phyloP scores from a whole-genome alignment of 495 filamentous ascomycete species.

The Cercophora scortea region DNA sequence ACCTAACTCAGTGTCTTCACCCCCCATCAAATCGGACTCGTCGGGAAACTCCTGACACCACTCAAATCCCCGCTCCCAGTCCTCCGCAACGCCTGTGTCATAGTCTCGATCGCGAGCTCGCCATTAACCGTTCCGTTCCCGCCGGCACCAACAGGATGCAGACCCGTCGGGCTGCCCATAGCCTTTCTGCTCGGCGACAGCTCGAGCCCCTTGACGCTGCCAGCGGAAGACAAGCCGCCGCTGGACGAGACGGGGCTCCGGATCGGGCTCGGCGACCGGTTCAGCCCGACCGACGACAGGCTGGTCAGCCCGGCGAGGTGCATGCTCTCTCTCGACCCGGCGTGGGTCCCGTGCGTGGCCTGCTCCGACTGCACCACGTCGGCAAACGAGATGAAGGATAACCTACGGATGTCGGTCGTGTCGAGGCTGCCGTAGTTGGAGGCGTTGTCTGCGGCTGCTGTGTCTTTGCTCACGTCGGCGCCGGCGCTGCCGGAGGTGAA shows the following conservation, averaged over 20 bases:
- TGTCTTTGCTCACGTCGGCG: neutral
- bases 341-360: slow-evolving; percentile 18
- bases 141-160: slow-evolving; percentile 3
- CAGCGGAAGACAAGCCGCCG: slow-evolving; percentile 47
- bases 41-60: slow-evolving; percentile 50
- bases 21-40: slow-evolving; percentile 43
- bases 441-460: slow-evolving; percentile 40
- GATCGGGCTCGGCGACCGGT: slow-evolving; percentile 68
- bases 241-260: slow-evolving; percentile 61
- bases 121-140: slow-evolving; percentile 39
- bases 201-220: slow-evolving; percentile 59
- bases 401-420: slow-evolving; percentile 65
- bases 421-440: slow-evolving; percentile 69
- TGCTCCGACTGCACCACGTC: slow-evolving; percentile 92
- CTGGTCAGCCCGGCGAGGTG: slow-evolving; percentile 50
- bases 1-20: too few relatives aligned
- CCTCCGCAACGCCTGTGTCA: slow-evolving; percentile 76
- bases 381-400: slow-evolving; percentile 91
- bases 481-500: slow-evolving; percentile 33
- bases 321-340: slow-evolving; percentile 50
- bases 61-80: slow-evolving; percentile 76
- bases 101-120: slow-evolving; percentile 80
- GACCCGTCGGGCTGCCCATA: slow-evolving; percentile 39
- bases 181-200: slow-evolving; percentile 48
- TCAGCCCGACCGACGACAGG: slow-evolving; percentile 35